Evolutionary conservation across 371 early-diverging fungal genomes (phyloP).

Genomic region (Mucor indicus): DNA sequence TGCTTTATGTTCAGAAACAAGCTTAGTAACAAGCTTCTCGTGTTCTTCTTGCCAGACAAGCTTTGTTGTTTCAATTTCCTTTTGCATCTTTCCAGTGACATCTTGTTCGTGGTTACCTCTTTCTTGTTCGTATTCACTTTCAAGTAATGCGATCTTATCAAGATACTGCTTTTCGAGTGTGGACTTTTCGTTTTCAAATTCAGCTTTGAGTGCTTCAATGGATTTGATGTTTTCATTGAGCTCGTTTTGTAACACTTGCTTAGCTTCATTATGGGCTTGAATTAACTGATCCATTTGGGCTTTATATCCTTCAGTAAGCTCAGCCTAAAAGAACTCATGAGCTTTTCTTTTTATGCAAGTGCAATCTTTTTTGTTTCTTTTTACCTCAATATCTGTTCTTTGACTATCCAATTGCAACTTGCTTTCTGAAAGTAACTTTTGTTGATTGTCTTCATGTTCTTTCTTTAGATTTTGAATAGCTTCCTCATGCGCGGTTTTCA

Average conservation of each 20-base stretch:
- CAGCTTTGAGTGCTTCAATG: background rate
- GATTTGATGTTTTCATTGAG: slow-evolving; percentile 2
- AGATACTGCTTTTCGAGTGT: slow-evolving; percentile 10
- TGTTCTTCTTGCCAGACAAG: slow-evolving; percentile 17
- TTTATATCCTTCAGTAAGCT: slow-evolving; percentile 19
- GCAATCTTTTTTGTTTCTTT: background rate
- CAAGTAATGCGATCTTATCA: slow-evolving; percentile 7
- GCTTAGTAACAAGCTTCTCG: background rate
- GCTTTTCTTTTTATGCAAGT: too few species aligned
- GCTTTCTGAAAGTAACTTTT: slow-evolving; percentile 3
- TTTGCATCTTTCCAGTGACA: slow-evolving; percentile 24
- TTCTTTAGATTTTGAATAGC: slow-evolving; percentile 2
- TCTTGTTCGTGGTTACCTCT: slow-evolving; percentile 25
- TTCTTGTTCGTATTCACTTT: slow-evolving; percentile 9
- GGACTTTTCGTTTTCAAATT: slow-evolving; percentile 4
- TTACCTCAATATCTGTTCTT: slow-evolving; percentile 22
- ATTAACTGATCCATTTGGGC: slow-evolving; percentile 15
- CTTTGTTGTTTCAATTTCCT: slow-evolving; percentile 31
- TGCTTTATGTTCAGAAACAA: slow-evolving; percentile 10
- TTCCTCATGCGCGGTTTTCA: slow-evolving; percentile 13
- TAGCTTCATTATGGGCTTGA: slow-evolving; percentile 14
- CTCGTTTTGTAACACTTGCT: slow-evolving; percentile 6
- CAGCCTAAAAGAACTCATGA: slow-evolving; percentile 18
- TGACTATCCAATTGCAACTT: slow-evolving; percentile 13
- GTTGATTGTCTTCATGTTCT: slow-evolving; percentile 9